These are phyloP conservation scores for Termitomyces sp. DNA, from an alignment of 1,284 basidiomycete genomes.

Conservation along the genomic window DNA sequence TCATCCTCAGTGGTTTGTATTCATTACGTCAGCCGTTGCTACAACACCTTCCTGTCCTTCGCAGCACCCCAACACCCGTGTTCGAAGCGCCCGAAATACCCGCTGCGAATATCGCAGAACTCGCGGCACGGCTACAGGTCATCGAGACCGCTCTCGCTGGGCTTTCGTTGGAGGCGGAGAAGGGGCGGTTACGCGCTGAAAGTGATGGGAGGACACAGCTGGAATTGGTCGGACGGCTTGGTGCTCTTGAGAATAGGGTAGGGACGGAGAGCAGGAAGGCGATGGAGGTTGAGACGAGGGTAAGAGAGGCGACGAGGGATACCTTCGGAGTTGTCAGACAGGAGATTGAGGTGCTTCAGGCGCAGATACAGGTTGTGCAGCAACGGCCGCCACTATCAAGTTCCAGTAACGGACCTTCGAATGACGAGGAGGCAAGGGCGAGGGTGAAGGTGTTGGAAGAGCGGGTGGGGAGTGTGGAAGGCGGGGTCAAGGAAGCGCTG, in stretches of 20 bases:
- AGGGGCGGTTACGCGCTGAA: slow-evolving; percentile 44
- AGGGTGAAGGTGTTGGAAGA: slow-evolving; percentile 56
- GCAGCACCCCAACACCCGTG: slow-evolving; percentile 18
- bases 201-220: slow-evolving; percentile 42
- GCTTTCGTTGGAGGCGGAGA: slow-evolving; percentile 51
- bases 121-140: slow-evolving; percentile 60
- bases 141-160: slow-evolving; percentile 61
- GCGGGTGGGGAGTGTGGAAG: slow-evolving; percentile 59
- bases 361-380: slow-evolving; percentile 36
- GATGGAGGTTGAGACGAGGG: slow-evolving; percentile 50
- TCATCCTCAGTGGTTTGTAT: slow-evolving; percentile 37
- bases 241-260: slow-evolving; percentile 52
- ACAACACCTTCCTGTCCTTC: slow-evolving; percentile 15
- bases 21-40: slow-evolving; percentile 31
- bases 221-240: slow-evolving; percentile 49
- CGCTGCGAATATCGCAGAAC: slow-evolving; percentile 63
- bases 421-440: slow-evolving; percentile 53
- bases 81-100: slow-evolving; percentile 53
- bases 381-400: slow-evolving; percentile 19
- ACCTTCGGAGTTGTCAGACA: slow-evolving; percentile 46
- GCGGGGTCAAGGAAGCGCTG: slow-evolving; percentile 66
- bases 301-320: slow-evolving; percentile 40
- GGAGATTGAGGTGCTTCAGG: slow-evolving; percentile 52
- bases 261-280: slow-evolving; percentile 49
- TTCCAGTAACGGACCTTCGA: slow-evolving; percentile 18